Conservation (phyloP, 306 rosid genomes). For the Lotus japonicus region DNA sequence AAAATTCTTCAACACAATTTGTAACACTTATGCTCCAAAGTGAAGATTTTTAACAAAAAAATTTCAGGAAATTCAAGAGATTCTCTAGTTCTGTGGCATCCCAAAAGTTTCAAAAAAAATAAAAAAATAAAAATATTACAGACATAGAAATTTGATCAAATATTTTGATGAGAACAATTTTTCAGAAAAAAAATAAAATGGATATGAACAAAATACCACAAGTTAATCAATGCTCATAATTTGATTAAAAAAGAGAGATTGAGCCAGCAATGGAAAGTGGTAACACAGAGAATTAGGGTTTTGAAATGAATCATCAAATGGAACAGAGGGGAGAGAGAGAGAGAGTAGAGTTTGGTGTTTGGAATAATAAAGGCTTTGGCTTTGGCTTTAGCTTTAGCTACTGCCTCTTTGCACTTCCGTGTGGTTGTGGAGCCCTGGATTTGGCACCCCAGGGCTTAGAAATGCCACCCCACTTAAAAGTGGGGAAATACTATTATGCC, state of each 20-base stretch:
- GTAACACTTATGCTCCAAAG: background rate
- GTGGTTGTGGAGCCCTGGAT: no score
- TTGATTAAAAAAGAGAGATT: background rate
- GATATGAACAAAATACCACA: conserved; percentile 10
- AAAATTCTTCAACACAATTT: conserved; percentile 14
- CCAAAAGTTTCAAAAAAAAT: background rate
- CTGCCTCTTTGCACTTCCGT: conserved; percentile 7
- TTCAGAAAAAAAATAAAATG: background rate
- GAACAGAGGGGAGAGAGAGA: conserved; percentile 2
- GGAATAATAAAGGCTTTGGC: conserved; percentile 34
- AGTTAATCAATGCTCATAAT: background rate
- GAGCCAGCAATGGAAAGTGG: conserved; percentile 4
- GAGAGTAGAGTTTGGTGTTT: conserved; percentile 19
- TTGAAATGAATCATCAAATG: conserved; percentile 27
- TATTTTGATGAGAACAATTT: background rate
- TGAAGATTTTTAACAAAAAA: background rate
- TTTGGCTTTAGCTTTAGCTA: conserved; percentile 32
- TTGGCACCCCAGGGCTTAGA: no score
- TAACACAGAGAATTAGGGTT: conserved; percentile 34
- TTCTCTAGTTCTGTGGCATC: background rate
- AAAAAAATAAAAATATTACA: conserved; percentile 6
- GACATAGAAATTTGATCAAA: conserved; percentile 24
- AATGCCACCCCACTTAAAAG: no score
- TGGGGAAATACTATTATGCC: no score
- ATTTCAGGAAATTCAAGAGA: conserved; percentile 19